Percentiles rank a stretch among this genome's conserved stretches.
Evolutionary conservation across 371 early-diverging fungal genomes (phyloP).

Genomic region (Mucor plumbeus): DNA sequence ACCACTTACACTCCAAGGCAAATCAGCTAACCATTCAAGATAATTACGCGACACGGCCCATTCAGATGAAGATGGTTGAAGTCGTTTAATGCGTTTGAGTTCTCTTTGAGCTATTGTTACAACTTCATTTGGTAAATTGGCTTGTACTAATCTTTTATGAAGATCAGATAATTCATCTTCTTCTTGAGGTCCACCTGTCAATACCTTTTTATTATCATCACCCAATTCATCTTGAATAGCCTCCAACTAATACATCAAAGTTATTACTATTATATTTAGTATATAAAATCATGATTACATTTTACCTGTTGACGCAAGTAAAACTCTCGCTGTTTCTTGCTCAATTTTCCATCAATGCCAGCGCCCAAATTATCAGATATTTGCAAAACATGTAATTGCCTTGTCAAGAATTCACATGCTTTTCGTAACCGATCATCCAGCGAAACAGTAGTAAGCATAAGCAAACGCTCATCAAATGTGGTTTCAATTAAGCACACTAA

Average conservation of each 20-base stretch:
- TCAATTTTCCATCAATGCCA: constrained; percentile 77
- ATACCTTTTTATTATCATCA: constrained; percentile 50
- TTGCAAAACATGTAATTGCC: constrained; percentile 67
- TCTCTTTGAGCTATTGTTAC: constrained; percentile 71
- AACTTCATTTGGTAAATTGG: constrained; percentile 72
- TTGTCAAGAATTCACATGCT: constrained; percentile 58
- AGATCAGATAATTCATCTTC: constrained; percentile 73
- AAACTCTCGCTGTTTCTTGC: constrained; percentile 82
- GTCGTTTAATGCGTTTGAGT: constrained; percentile 71
- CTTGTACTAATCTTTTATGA: constrained; percentile 56
- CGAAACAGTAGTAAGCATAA: constrained; percentile 62
- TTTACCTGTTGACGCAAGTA: constrained; percentile 78
- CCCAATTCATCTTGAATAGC: constrained; percentile 86
- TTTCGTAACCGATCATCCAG: constrained; percentile 60
- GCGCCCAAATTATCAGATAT: constrained; percentile 84
- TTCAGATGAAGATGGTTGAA: constrained; percentile 80
- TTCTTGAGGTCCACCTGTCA: constrained; percentile 36
- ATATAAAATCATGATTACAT: not conserved
- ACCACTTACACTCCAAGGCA: constrained; percentile 77
- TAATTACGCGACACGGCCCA: constrained; percentile 81
- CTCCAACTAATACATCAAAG: constrained; percentile 53
- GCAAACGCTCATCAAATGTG: constrained; percentile 73
- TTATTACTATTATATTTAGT: no score
- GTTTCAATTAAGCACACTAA: constrained; percentile 80
- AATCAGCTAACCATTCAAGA: constrained; percentile 75